A percentile compares a stretch with the other conserved stretches of the same genome.
phyloP scores from a whole-genome alignment of 1,284 basidiomycete genomes.

The Pseudozyma sp. region DNA sequence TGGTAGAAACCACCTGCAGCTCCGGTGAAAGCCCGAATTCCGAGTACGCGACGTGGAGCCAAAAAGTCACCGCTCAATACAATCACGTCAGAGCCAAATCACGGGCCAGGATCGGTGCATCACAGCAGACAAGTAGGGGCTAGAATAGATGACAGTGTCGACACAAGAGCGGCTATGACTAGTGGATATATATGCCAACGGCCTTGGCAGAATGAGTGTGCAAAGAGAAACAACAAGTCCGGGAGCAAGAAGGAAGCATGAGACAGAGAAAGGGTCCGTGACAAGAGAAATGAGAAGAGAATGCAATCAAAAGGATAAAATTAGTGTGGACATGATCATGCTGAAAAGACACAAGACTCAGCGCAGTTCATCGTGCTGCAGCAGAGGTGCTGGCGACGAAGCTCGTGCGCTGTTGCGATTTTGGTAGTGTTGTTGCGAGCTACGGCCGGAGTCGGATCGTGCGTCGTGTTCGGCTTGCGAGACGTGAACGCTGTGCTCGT shows the following conservation, averaged over 20 bases:
- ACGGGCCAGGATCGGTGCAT: no score
- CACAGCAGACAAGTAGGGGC: no score
- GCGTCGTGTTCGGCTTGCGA: conserved; percentile 20
- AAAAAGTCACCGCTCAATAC: no score
- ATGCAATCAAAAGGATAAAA: conserved; percentile 1
- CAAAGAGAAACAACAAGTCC: background rate
- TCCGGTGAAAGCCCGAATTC: background rate
- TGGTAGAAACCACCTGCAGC: background rate
- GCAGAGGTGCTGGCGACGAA: conserved; percentile 26
- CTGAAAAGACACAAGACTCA: conserved; percentile 1
- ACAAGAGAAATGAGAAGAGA: background rate
- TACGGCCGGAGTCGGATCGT: conserved; percentile 21
- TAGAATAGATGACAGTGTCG: no score
- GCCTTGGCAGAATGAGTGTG: no score
- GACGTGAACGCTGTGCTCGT: conserved; percentile 23
- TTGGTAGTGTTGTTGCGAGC: conserved; percentile 24
- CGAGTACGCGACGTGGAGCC: background rate
- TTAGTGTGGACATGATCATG: background rate
- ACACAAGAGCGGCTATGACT: no score
- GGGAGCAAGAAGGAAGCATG: background rate
- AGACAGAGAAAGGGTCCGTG: conserved; percentile 14
- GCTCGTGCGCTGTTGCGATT: conserved; percentile 27
- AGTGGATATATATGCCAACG: no score
- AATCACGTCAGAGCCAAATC: no score
- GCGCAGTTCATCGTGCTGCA: conserved; percentile 31